Evolutionary conservation across 2,329 filamentous ascomycete species (phyloP), one percentile per base, ranked within the genome.

Genomic region (Sporothrix pallida): DNA sequence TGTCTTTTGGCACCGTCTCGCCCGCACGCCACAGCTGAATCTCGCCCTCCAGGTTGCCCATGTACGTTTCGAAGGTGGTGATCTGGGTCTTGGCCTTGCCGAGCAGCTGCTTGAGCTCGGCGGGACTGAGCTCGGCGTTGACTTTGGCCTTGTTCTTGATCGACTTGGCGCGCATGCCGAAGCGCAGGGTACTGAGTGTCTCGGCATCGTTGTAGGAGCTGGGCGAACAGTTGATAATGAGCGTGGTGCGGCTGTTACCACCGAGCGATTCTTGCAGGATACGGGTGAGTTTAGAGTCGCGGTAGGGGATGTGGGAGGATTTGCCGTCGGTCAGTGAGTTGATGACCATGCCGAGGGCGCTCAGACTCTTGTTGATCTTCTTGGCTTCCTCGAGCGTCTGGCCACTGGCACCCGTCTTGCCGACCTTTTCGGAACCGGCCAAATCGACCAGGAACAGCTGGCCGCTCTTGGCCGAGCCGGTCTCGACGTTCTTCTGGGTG

Each of bases 111-210:
- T 98, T 99, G 86, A 99, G 90, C 83, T 99, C 96, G 13, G 94
- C 90, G 63, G 96, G 96, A 79, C 95, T 98, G 79, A 99, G 89
- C 83, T 99, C 96, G 63, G 95, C 95, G 81, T 99, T 99, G 88
- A 99, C 92, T 91, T 98, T 99, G 83, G 96, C 96, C 88, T 98
- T 98, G 87, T 98, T 98, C 91, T 98, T 98, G 86, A 99, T 99
- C 0, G 94, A 93, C 86, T 99, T 99, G 74, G 96, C 96, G 81
- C 96, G 88, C 83, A 96, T 97, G 86, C 96, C 96, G 81, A 98
- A 99, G 63, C 95, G 90, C 75, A 99, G 84, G 0, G 96, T 99
- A 77, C 94, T 92, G 68, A 98, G 84, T 0, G 96, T 98, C 85
- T 99, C 96, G 72, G 91, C 90, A 84, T 98, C 95, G 86, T 99